Base-by-base conservation (phyloP, 495 filamentous ascomycete genomes). In the Saxophila tyrrhenica region DNA sequence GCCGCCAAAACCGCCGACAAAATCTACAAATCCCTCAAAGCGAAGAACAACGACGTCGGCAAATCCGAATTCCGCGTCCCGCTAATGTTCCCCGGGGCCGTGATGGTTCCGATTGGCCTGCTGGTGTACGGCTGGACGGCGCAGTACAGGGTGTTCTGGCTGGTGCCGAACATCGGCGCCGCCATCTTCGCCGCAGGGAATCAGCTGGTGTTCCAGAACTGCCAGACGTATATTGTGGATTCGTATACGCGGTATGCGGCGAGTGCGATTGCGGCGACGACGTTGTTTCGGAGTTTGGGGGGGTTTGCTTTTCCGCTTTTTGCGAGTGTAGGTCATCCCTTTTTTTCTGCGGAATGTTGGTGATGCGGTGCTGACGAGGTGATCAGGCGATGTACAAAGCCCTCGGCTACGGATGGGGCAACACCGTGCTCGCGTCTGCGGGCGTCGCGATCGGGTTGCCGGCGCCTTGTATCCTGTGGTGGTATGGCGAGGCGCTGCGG, bases 271-370 rank as follows among this genome's bases (percentile, higher is more conserved):
- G 83, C 74, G 0, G 85, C 88, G 1, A 74, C 73, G 1, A 78
- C 81, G 2, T 77, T 89, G 13, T 62, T 91, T 58, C 73, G 87
- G 17, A 80, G 73, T 21, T 43, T 89, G 15, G 80, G 81, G 0
- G 86, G 86, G 1, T 89, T 89, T 62, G 77, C 73, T 15, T 90
- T 92, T 55, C 87, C 87, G 21, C 70, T 92, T 2, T 90, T 90
- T 57, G 45, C 45, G 3, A 13, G 13, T 5, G 29, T 35, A 35
- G 5, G 29, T n/a, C 29, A 35, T 13, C 29, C 29, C 7, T 44
- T n/a, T 83, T 7, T 44, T 17, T 84, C 3, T n/a, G 21, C 7
- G 17, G 24, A 23, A 0, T 49, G 9, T 25, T 11, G 13, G 5
- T 23, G 46, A 17, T 32, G 22, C 10, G 21, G 13, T 0, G 21